Base-by-base conservation (phyloP, 805 yeast species). In the Geotrichum ghanense region DNA sequence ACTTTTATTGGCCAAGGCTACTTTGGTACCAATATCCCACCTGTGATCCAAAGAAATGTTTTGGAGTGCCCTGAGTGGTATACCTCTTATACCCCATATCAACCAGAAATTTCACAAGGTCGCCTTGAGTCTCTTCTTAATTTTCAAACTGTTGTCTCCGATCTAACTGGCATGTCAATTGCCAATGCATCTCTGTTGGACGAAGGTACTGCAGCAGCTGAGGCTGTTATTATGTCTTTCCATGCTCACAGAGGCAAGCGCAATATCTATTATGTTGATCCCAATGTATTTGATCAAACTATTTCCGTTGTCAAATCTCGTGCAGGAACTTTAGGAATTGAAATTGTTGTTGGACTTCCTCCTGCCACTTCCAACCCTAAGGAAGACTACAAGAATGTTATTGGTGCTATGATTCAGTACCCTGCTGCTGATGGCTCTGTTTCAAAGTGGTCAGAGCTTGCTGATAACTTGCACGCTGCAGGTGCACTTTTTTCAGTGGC, bases 11-110 rank as follows among this genome's bases (percentile, higher is more conserved):
- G 98, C 51, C 84, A 85, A 62, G 98, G 98, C 37, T 92, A 90
- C 66, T 83, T 86, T 56, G 95, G 95, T 49, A 90, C 97, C 0
- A 71, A 76, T 45, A 70, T 86, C 42, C 98, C 98, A 0, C 83
- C 95, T 1, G 96, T 90, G 27, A 84, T 92, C 55, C 94, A 86
- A 69, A 79, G 98, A 62, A 92, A 92, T 59, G 66, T 92, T 49
- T 69, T 92, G 48, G 98, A 92, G 65, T 78, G 82, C 51, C 98
- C 98, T 3, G 95, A 88, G 61, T 92, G 98, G 98, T 92, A 92
- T 71, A 92, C 98, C 19, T 87, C 97, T 1, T 92, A 92, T 64
- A 92, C 98, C 21, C 98, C 98, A 27, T 92, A 92, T 65, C 98
- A 92, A 69, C 96, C 98, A 0, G 98, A 92, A 64, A 89, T 92